Base-by-base conservation (phyloP, 345 rosid species). In the Euclidium syriacum region DNA sequence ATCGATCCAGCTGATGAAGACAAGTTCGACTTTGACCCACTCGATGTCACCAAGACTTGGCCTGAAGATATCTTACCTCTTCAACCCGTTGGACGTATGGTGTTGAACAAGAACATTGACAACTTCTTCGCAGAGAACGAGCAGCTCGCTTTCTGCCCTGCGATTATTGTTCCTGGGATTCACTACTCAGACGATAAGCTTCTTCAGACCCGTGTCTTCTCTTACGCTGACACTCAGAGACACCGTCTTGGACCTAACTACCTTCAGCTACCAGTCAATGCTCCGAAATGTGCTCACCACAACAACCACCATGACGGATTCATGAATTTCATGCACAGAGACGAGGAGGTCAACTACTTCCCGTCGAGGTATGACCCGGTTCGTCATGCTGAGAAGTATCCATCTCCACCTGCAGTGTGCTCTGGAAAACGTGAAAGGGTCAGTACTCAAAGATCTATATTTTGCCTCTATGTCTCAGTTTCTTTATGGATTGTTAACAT, bases 241-340 rank as follows among this genome's bases (percentile, higher is more conserved):
- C 95, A 94, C 74, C 91, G 99, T 19, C 97, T 94, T 53, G 99
- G 99, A 66, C 99, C 99, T 7, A 94, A 94, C 84, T 94, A 94
- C 72, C 85, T 94, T 57, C 99, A 83, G 75, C 81, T 94, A 32
- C 99, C 99, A 51, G 95, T 67, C 19, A 94, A 94, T 78, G 91
- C 99, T 24, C 97, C 99, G 69, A 90, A 94, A 75, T 90, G 95
- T 49, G 75, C 89, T 68, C 96, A 90, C 71, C 96, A 87, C 80
- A 90, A 94, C 83, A 94, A 90, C 61, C 99, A 94, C 59, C 83
- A 89, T 48, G 99, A 90, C 0, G 99, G 99, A 56, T 80, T 79
- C 81, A 90, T 90, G 97, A 94, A 94, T 55, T 78, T 90, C 79
- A 81, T 89, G 88, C 95, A 91, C 61, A 74, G 96, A 63, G 94